A percentile compares a stretch with the other conserved stretches of the same genome.
Conservation (phyloP, 2,329 filamentous ascomycete species). For the Cladophialophora exuberans region DNA sequence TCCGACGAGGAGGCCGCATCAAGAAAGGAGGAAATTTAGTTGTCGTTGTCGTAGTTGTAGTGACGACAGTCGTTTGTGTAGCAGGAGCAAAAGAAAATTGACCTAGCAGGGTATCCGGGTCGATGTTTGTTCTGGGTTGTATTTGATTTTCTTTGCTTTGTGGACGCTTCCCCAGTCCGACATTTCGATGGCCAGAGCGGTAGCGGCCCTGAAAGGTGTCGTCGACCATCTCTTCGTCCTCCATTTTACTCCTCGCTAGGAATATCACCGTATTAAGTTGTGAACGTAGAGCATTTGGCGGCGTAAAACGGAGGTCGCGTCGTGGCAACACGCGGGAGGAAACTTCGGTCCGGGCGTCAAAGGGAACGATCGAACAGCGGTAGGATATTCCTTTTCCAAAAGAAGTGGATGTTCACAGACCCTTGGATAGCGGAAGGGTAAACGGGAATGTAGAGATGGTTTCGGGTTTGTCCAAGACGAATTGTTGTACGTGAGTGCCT, state of each 20-base stretch:
- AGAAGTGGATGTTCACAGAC: not conserved
- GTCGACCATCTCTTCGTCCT: conserved; percentile 22
- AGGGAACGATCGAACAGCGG: not conserved
- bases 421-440: not conserved
- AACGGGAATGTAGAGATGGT: not conserved
- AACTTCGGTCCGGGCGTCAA: not conserved
- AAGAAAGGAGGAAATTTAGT: conserved; percentile 80
- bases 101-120: conserved; percentile 52
- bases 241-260: conserved; percentile 12
- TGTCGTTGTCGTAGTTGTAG: conserved; percentile 88
- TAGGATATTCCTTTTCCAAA: not conserved
- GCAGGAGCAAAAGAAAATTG: conserved; percentile 66
- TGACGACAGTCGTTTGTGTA: conserved; percentile 71
- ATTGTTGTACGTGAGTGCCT: not conserved
- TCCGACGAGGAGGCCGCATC: conserved; percentile 71
- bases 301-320: conserved; percentile 10
- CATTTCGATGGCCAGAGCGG: conserved; percentile 30
- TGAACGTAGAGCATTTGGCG: conserved; percentile 13
- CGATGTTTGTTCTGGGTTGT: conserved; percentile 30
- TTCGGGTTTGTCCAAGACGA: not conserved
- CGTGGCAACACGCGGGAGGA: not conserved
- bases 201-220: conserved; percentile 29
- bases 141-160: conserved; percentile 19
- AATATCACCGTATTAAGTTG: conserved; percentile 7
- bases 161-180: conserved; percentile 9